These are phyloP conservation scores for Cordyceps fumosorosea DNA, from an alignment of 2,329 filamentous ascomycete species.

Conservation along the genomic window DNA sequence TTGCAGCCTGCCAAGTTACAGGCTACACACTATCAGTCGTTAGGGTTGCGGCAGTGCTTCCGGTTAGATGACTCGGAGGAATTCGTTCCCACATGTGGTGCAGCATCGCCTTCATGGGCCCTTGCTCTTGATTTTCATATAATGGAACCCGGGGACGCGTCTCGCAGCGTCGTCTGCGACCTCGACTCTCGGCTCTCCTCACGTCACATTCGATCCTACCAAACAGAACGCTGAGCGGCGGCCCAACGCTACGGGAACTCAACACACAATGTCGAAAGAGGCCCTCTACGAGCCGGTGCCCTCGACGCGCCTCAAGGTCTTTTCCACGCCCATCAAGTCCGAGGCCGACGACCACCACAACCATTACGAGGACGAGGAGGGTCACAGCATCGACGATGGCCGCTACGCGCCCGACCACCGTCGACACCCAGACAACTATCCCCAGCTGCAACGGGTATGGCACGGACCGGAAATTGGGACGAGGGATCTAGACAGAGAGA, in stretches of 20 bases:
- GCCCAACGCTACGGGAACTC: neutral
- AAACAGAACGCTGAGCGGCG: too few relatives aligned
- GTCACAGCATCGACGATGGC: neutral
- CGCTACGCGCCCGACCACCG: constrained; percentile 7
- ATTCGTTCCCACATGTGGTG: neutral
- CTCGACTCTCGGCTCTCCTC: neutral
- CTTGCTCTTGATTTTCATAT: neutral
- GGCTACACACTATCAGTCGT: too few relatives aligned
- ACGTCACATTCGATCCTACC: neutral
- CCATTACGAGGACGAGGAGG: neutral
- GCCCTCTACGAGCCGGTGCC: constrained; percentile 9
- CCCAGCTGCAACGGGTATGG: constrained; percentile 9
- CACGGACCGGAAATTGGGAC: too few relatives aligned
- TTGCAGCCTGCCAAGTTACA: neutral
- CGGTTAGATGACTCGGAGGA: neutral
- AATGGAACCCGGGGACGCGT: neutral
- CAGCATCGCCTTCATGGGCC: too few relatives aligned
- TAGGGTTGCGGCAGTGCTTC: constrained; percentile 1
- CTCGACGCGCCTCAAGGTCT: constrained; percentile 9
- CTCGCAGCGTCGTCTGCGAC: neutral
- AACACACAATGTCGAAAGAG: constrained; percentile 4
- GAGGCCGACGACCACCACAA: neutral
- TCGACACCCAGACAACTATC: constrained; percentile 10
- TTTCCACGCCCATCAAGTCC: constrained; percentile 6
- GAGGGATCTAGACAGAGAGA: neutral